Conservation (phyloP, 2,329 filamentous ascomycete genomes). For the Venturiaceae sp. region DNA sequence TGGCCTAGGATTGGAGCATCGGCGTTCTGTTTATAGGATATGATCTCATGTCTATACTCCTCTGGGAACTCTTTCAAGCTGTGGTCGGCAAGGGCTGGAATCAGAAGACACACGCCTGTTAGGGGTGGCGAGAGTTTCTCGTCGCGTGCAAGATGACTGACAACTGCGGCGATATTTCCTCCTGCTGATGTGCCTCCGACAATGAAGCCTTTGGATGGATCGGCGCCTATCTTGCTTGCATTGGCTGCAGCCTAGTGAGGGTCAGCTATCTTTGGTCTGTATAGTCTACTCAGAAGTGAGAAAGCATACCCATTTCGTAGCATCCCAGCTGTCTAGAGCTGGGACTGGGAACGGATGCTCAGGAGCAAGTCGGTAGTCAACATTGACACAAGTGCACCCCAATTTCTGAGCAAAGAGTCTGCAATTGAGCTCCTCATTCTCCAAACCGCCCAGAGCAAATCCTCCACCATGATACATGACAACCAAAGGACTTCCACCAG, state of each 20-base stretch:
- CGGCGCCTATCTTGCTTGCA: slow-evolving; percentile 22
- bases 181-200: slow-evolving; percentile 42
- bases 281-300: too few species aligned
- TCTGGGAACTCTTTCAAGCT: neutral
- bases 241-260: slow-evolving; percentile 13
- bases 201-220: slow-evolving; percentile 37
- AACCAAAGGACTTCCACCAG: slow-evolving; percentile 15
- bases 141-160: slow-evolving; percentile 15
- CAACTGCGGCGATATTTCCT: slow-evolving; percentile 40
- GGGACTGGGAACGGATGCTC: slow-evolving; percentile 40
- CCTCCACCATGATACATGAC: slow-evolving; percentile 34
- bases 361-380: slow-evolving; percentile 43
- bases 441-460: slow-evolving; percentile 33
- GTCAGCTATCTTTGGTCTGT: neutral
- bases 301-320: slow-evolving; percentile 28
- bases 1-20: slow-evolving; percentile 4
- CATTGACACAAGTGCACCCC: slow-evolving; percentile 34
- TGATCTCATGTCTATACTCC: slow-evolving; percentile 1
- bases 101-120: neutral
- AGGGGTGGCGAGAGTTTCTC: slow-evolving; percentile 3
- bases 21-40: slow-evolving; percentile 5
- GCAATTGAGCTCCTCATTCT: slow-evolving; percentile 32
- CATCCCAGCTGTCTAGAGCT: slow-evolving; percentile 39
- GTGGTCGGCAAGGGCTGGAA: slow-evolving; percentile 13
- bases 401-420: slow-evolving; percentile 26